These are phyloP conservation scores for Prillingera fragicola DNA, from an alignment of 1,284 basidiomycete species.

Conservation along the genomic window DNA sequence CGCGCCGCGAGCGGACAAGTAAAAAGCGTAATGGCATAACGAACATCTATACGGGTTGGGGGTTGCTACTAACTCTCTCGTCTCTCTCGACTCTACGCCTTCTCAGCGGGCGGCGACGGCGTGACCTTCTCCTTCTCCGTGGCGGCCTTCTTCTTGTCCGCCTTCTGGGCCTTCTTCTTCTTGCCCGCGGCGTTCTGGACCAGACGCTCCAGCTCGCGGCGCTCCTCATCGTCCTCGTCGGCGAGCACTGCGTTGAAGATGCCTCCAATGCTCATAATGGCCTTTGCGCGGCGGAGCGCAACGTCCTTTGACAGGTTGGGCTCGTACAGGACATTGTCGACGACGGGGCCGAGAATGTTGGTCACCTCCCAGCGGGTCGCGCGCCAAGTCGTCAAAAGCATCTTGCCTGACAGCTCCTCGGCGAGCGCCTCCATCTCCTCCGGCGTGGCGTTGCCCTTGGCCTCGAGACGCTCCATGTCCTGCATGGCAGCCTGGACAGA, in stretches of 20 bases:
- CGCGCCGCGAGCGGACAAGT: too few relatives aligned
- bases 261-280: conserved; percentile 71
- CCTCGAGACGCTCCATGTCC: conserved; percentile 87
- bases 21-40: too few relatives aligned
- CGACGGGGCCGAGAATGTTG: conserved; percentile 60
- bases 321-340: conserved; percentile 76
- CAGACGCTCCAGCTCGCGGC: conserved; percentile 76
- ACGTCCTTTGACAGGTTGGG: conserved; percentile 63
- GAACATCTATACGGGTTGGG: too few relatives aligned
- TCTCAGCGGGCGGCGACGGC: too few relatives aligned
- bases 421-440: conserved; percentile 82
- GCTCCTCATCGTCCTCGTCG: conserved; percentile 84
- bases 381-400: conserved; percentile 90
- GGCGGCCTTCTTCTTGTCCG: too few relatives aligned
- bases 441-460: conserved; percentile 72
- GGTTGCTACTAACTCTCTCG: too few relatives aligned
- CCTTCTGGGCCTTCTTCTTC: conserved; percentile 45
- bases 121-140: too few relatives aligned
- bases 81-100: too few relatives aligned
- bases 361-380: conserved; percentile 88
- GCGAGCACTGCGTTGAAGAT: conserved; percentile 77
- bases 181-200: conserved; percentile 48
- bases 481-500: conserved; percentile 62
- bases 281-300: conserved; percentile 77
- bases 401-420: conserved; percentile 92